Evolutionary conservation across 208 protist species (phyloP).

Genomic region (Hexamita inflata): DNA sequence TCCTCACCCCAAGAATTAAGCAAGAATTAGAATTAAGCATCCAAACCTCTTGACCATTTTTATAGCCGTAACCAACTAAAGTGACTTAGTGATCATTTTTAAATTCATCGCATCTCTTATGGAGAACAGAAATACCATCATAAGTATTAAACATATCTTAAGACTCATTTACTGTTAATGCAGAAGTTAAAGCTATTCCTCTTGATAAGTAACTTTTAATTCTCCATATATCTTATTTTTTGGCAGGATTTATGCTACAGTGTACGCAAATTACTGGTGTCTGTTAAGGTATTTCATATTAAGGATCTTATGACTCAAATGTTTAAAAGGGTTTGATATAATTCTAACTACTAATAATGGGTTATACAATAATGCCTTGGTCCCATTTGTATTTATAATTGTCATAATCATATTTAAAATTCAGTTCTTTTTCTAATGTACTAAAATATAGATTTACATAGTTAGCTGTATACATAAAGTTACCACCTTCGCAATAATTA

Average conservation of each 20-base stretch:
- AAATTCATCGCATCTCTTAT: background rate
- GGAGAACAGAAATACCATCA: background rate
- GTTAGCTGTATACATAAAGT: too few relatives aligned
- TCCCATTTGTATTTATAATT: too few relatives aligned
- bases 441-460: too few relatives aligned
- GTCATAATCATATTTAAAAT: too few relatives aligned
- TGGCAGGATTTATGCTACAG: too few relatives aligned
- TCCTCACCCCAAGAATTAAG: slow-evolving; percentile 17
- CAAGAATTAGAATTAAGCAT: too few relatives aligned
- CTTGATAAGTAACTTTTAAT: background rate
- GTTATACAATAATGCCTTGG: too few relatives aligned
- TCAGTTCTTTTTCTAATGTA: background rate
- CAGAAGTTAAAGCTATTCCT: background rate
- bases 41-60: background rate
- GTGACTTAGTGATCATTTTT: slow-evolving; percentile 12
- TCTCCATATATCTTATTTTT: background rate
- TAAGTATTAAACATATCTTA: background rate
- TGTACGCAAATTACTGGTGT: too few relatives aligned
- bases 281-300: too few relatives aligned
- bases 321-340: too few relatives aligned
- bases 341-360: too few relatives aligned
- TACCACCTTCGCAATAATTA: slow-evolving; percentile 12
- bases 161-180: background rate
- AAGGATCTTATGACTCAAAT: too few relatives aligned
- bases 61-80: slow-evolving; percentile 12